A percentile compares a stretch with the other conserved stretches of the same genome.
These are phyloP conservation scores for Sporothrix globosa DNA, from an alignment of 2,329 filamentous ascomycete species.

Conservation along the genomic window DNA sequence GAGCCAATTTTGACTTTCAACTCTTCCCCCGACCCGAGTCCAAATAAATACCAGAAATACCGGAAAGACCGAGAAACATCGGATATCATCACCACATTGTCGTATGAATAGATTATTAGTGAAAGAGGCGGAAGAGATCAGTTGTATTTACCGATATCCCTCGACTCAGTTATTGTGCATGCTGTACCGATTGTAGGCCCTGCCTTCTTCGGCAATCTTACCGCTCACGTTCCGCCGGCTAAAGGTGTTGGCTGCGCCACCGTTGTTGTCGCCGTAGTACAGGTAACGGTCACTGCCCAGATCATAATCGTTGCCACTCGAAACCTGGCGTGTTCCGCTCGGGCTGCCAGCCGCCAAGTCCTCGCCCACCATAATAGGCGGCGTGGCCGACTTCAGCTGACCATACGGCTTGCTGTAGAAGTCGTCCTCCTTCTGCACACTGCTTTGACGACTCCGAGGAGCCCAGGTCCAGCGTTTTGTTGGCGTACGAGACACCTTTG, in stretches of 20 bases:
- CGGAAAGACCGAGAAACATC: background rate
- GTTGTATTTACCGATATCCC: background rate
- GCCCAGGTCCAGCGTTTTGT: conserved; percentile 36
- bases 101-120: conserved; percentile 23
- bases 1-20: background rate
- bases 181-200: conserved; percentile 38
- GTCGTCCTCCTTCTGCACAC: conserved; percentile 53
- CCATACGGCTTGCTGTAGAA: conserved; percentile 63
- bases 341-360: conserved; percentile 38
- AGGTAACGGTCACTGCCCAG: conserved; percentile 36
- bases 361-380: conserved; percentile 56
- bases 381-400: conserved; percentile 57
- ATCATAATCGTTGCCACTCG: conserved; percentile 61
- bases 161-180: conserved; percentile 30
- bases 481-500: conserved; percentile 26
- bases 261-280: conserved; percentile 35
- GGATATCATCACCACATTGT: conserved; percentile 12
- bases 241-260: conserved; percentile 38
- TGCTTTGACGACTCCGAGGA: conserved; percentile 44
- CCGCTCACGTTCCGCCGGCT: conserved; percentile 69
- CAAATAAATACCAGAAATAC: background rate
- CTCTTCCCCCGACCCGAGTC: too few species aligned
- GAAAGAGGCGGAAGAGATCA: too few species aligned
- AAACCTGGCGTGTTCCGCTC: conserved; percentile 54
- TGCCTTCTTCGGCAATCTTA: conserved; percentile 72